Percentiles rank a stretch among this genome's conserved stretches.
phyloP scores from a whole-genome alignment of 2,329 filamentous ascomycete species.

The Fusarium tricinctum region DNA sequence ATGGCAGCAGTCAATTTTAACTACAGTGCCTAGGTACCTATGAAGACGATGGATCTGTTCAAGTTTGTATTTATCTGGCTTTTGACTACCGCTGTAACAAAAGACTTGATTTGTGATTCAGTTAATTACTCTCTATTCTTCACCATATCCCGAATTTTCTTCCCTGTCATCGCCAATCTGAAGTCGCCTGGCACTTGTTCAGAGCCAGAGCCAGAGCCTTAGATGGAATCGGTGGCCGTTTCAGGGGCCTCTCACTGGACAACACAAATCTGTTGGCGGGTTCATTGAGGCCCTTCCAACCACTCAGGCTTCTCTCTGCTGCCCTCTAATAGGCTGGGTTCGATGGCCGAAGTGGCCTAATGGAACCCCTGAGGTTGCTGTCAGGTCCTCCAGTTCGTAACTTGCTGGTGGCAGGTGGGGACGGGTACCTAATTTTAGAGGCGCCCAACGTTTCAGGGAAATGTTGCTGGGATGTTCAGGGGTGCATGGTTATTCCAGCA shows the following conservation, averaged over 20 bases:
- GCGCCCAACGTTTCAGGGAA: conserved; percentile 38
- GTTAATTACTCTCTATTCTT: background rate
- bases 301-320: no score
- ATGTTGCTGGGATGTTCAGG: conserved; percentile 32
- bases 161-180: conserved; percentile 40
- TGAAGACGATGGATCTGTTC: background rate
- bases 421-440: conserved; percentile 40
- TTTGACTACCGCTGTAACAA: background rate
- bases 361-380: conserved; percentile 34
- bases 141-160: background rate
- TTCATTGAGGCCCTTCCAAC: background rate
- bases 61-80: background rate
- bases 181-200: conserved; percentile 14
- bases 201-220: background rate
- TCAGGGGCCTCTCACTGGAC: conserved; percentile 42
- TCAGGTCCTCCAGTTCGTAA: conserved; percentile 20
- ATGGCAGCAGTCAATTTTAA: background rate
- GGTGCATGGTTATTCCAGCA: conserved; percentile 13
- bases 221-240: conserved; percentile 32
- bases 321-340: background rate
- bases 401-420: conserved; percentile 23
- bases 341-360: conserved; percentile 6
- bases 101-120: background rate
- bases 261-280: conserved; percentile 24
- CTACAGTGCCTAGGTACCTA: no score